Conservation (phyloP, 2,329 filamentous ascomycete genomes). For the Pyrenophora teres region DNA sequence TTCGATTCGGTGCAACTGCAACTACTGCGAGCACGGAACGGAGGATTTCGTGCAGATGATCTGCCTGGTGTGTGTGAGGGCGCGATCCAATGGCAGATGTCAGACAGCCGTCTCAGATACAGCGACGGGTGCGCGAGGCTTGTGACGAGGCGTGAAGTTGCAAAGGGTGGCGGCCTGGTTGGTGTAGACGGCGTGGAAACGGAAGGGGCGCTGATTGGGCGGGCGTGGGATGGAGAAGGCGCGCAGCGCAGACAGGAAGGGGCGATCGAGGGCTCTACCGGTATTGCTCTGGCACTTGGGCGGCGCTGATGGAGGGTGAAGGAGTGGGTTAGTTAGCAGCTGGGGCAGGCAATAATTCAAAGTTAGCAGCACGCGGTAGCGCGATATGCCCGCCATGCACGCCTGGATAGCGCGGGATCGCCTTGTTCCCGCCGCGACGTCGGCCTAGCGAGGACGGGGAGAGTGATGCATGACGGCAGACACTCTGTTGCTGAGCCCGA, state of each 20-base stretch:
- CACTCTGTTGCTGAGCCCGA: slow-evolving; percentile 5
- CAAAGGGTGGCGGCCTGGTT: slow-evolving; percentile 11
- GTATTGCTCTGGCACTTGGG: too few relatives aligned
- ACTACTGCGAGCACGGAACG: slow-evolving; percentile 40
- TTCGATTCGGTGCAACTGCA: slow-evolving; percentile 11
- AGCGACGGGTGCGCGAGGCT: slow-evolving; percentile 40
- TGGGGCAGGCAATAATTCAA: too few relatives aligned
- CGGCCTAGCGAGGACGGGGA: not conserved
- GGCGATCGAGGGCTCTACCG: too few relatives aligned
- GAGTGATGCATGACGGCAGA: slow-evolving; percentile 5
- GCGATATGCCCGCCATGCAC: too few relatives aligned
- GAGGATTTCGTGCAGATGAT: slow-evolving; percentile 61
- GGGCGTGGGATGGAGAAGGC: not conserved
- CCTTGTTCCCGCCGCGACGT: slow-evolving; percentile 21
- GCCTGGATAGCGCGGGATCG: slow-evolving; percentile 21
- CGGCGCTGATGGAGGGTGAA: slow-evolving; percentile 8
- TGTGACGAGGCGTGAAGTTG: slow-evolving; percentile 37
- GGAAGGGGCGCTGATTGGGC: slow-evolving; percentile 18
- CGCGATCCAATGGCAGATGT: slow-evolving; percentile 43
- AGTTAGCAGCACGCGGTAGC: too few relatives aligned
- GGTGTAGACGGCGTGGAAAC: slow-evolving; percentile 8
- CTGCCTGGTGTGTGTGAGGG: slow-evolving; percentile 38
- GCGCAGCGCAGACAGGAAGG: slow-evolving; percentile 18
- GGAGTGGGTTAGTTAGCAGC: not conserved
- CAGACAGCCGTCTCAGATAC: slow-evolving; percentile 44